These are phyloP conservation scores for Geosiphon pyriformis DNA, from an alignment of 192 early-diverging fungal genomes.

Conservation along the genomic window DNA sequence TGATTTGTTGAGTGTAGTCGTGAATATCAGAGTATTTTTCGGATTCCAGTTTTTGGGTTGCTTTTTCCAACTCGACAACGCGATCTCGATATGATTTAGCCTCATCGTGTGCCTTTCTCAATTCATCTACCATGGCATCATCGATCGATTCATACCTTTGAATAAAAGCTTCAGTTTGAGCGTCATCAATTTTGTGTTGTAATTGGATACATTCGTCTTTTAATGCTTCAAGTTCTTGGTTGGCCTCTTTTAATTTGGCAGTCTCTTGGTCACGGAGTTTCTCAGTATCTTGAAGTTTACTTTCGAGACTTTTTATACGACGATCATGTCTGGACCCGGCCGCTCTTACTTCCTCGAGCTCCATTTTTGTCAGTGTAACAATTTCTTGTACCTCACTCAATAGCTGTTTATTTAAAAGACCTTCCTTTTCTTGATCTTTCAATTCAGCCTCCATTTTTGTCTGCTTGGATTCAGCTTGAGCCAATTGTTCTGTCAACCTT, in stretches of 20 bases:
- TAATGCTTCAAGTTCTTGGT: not conserved
- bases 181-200: slow-evolving; percentile 8
- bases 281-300: slow-evolving; percentile 4
- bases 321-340: not conserved
- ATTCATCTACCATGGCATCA: slow-evolving; percentile 4
- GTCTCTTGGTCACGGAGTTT: not conserved
- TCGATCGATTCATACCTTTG: slow-evolving; percentile 10
- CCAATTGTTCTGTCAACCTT: too few species aligned
- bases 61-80: slow-evolving; percentile 17
- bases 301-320: slow-evolving; percentile 8
- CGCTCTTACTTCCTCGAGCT: slow-evolving; percentile 8
- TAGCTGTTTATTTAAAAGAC: too few species aligned
- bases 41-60: not conserved
- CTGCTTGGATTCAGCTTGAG: too few species aligned
- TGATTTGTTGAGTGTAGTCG: slow-evolving; percentile 15
- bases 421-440: too few species aligned
- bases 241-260: slow-evolving; percentile 5
- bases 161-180: not conserved
- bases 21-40: slow-evolving; percentile 9
- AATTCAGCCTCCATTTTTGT: too few species aligned
- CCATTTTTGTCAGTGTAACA: not conserved
- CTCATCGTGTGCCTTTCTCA: slow-evolving; percentile 8
- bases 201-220: slow-evolving; percentile 5
- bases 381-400: too few species aligned
- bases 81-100: slow-evolving; percentile 1